These are phyloP conservation scores for Hypoxylon sp. DNA, from an alignment of 2,329 filamentous ascomycete genomes.

Conservation along the genomic window DNA sequence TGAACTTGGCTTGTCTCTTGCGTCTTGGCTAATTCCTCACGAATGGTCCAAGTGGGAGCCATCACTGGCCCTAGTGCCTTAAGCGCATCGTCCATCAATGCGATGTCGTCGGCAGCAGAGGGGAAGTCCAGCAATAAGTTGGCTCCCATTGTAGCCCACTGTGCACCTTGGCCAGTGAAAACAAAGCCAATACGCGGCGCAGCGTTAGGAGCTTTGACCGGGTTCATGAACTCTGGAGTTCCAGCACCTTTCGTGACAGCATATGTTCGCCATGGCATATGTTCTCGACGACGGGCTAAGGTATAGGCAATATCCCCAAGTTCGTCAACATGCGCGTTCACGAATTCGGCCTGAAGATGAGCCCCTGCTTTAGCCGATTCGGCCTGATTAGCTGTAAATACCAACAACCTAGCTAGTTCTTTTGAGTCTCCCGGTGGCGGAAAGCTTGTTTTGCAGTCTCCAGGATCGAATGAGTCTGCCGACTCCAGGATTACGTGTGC, in stretches of 20 bases:
- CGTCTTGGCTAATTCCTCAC: constrained; percentile 5
- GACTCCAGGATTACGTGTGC: constrained; percentile 53
- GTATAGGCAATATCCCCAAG: no score
- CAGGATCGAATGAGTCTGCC: neutral
- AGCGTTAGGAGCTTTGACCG: neutral
- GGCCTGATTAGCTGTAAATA: no score
- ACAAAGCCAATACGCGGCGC: constrained; percentile 23
- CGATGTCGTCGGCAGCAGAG: no score
- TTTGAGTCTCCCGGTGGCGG: neutral
- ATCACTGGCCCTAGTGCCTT: no score
- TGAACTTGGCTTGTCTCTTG: neutral
- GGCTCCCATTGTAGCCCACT: constrained; percentile 43
- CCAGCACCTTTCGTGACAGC: neutral
- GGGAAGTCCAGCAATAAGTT: no score
- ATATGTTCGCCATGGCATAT: neutral
- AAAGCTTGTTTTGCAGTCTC: no score
- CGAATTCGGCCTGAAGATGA: no score
- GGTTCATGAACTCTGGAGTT: neutral
- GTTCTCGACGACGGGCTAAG: no score
- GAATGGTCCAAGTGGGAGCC: no score
- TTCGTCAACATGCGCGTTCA: no score
- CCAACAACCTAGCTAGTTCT: neutral
- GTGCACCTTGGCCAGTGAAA: constrained; percentile 45
- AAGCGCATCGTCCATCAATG: no score
- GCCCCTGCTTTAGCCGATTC: no score